phyloP scores from a whole-genome alignment of 225 moss, liverwort and hornwort species.

The Straminergon stramineum region DNA sequence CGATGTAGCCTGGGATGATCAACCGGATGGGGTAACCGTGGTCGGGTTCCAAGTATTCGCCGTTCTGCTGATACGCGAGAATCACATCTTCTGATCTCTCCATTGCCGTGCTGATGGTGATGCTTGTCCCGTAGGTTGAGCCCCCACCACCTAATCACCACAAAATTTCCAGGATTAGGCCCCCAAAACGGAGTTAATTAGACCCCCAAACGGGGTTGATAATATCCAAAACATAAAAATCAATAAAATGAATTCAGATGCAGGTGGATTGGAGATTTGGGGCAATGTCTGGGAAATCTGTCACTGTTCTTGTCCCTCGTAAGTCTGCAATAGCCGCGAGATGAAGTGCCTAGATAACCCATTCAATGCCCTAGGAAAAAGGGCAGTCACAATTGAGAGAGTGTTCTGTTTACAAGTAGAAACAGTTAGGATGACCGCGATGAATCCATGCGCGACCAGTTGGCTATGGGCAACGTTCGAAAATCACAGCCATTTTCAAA shows the following conservation, averaged over 20 bases:
- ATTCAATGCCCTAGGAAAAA: not conserved
- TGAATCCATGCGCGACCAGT: not conserved
- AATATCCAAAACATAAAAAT: not conserved
- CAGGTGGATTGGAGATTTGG: not conserved
- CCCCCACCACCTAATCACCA: slow-evolving; percentile 24
- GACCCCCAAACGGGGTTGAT: not conserved
- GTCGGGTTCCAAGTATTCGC: slow-evolving; percentile 58
- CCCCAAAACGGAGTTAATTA: not conserved
- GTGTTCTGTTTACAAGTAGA: not conserved
- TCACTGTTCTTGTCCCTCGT: not conserved
- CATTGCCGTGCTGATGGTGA: slow-evolving; percentile 52
- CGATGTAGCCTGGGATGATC: slow-evolving; percentile 83
- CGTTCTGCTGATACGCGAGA: slow-evolving; percentile 81
- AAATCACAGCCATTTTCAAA: not conserved
- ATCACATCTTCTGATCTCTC: slow-evolving; percentile 56
- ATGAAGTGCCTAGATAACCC: not conserved
- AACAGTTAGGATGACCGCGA: no score
- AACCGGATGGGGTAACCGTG: slow-evolving; percentile 83
- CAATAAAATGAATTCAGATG: not conserved
- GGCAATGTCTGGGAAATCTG: not conserved
- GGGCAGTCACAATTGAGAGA: not conserved
- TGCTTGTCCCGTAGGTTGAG: slow-evolving; percentile 80
- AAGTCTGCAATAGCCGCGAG: not conserved
- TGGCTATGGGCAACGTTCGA: not conserved
- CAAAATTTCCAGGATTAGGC: not conserved